Evolutionary conservation across 352 stramenopile genomes (phyloP), one percentile per base, ranked within the genome.

Genomic region (Globisporangium nodosum): DNA sequence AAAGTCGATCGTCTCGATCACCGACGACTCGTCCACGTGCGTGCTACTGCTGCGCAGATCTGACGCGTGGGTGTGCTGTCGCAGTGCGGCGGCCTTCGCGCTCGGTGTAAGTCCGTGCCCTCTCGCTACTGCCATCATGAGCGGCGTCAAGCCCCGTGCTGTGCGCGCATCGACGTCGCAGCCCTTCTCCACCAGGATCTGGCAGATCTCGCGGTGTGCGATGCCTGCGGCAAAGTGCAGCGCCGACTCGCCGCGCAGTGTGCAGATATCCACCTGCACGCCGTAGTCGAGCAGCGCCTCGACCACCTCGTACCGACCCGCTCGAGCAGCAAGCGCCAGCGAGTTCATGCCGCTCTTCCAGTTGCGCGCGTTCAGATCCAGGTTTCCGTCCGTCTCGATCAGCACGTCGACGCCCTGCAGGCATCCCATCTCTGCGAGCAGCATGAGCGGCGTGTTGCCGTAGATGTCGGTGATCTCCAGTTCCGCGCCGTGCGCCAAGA

Each of bases 221-320:
- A 81, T 81, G 27, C 76, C 76, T 27, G 86, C 84, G 21, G 82
- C 86, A 57, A 92, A 93, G 60, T 96, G 86, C 0, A 96, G 65
- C 20, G 86, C 73, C 6, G 86, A 88, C 27, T 94, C 79, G 16
- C 86, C 86, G 24, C 76, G 66, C 27, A 96, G 58, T 37, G 85
- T 82, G 13, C 50, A 66, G 35, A 89, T 73, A 18, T 93, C 80
- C 9, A 70, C 65, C 54, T 90, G 68, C 1, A 81, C 84, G 15
- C 84, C 84, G 59, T 94, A 94, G 58, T 96, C 81, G 18, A 96
- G 58, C 33, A 96, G 69, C 30, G 83, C 86, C 65, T 92, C 82
- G n/a, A 92, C 81, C 2, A 88, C 79, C 40, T 88, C 76, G 5
- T 56, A 60, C 5, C 81, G 75, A 0, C 81, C 86, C 45, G 87